These are phyloP conservation scores for Pholiota adiposa DNA, from an alignment of 1,284 basidiomycete genomes.

Conservation along the genomic window DNA sequence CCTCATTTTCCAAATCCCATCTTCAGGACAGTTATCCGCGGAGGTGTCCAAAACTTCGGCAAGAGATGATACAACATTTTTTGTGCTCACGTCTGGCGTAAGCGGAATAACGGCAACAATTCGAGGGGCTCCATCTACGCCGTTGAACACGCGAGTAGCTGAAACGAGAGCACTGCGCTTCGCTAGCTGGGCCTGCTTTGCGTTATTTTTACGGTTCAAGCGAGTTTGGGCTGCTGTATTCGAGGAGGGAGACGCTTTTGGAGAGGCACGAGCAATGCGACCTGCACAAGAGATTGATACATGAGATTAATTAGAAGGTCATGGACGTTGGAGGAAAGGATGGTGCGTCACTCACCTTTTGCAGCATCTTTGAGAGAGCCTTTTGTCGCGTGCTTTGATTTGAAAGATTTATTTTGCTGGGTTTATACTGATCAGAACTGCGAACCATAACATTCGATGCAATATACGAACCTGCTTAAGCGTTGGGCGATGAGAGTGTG, in stretches of 20 bases:
- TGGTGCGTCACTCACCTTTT: conserved; percentile 60
- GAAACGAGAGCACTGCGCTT: conserved; percentile 76
- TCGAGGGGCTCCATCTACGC: conserved; percentile 78
- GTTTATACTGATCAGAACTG: not conserved
- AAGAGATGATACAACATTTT: conserved; percentile 60
- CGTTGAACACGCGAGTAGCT: conserved; percentile 75
- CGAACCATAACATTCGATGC: not conserved
- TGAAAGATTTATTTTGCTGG: conserved; percentile 88
- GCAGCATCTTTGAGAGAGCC: conserved; percentile 78
- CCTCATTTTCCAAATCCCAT: conserved; percentile 71
- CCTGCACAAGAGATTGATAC: conserved; percentile 41
- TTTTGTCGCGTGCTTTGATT: conserved; percentile 89
- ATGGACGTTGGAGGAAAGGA: not conserved
- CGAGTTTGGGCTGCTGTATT: conserved; percentile 60
- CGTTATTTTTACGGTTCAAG: conserved; percentile 75
- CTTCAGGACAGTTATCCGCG: conserved; percentile 52
- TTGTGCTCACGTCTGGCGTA: conserved; percentile 66
- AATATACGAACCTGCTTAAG: conserved; percentile 75
- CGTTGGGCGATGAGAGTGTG: conserved; percentile 74
- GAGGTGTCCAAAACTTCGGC: conserved; percentile 67
- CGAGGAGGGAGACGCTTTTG: conserved; percentile 50
- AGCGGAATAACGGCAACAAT: conserved; percentile 84
- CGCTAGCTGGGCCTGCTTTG: conserved; percentile 75
- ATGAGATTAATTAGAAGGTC: not conserved
- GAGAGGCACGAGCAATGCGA: conserved; percentile 54